phyloP scores from a whole-genome alignment of 2,329 filamentous ascomycete species.

The Arthroderma sp. region DNA sequence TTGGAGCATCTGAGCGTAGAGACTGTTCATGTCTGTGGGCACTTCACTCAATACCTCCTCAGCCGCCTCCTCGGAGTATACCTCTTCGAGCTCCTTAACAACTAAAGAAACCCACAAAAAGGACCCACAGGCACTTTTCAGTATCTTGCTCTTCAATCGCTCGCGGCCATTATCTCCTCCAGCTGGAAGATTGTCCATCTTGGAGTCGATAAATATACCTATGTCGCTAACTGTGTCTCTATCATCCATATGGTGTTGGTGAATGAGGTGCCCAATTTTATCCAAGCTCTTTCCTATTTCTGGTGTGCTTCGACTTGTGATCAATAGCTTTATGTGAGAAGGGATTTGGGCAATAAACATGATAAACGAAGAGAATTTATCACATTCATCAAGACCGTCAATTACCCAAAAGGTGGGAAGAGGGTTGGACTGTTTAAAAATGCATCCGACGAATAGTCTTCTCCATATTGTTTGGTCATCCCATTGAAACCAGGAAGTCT shows the following conservation, averaged over 20 bases:
- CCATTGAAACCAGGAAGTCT: constrained; percentile 10
- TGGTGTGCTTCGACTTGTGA: background rate
- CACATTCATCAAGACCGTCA: constrained; percentile 13
- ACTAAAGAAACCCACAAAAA: constrained; percentile 27
- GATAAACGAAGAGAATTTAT: constrained; percentile 5
- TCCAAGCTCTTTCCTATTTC: background rate
- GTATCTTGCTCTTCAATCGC: constrained; percentile 17
- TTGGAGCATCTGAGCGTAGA: constrained; percentile 22
- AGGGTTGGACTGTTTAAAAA: constrained; percentile 7
- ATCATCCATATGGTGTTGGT: background rate
- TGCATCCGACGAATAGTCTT: constrained; percentile 3
- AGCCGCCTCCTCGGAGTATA: constrained; percentile 15
- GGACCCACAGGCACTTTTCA: constrained; percentile 25
- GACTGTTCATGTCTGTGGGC: constrained; percentile 22
- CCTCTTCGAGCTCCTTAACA: constrained; percentile 14
- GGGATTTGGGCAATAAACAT: background rate
- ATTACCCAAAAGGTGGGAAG: constrained; percentile 11
- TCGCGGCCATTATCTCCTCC: constrained; percentile 7
- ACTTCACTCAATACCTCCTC: constrained; percentile 19
- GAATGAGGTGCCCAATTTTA: background rate
- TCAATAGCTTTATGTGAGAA: background rate
- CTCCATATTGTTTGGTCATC: constrained; percentile 8
- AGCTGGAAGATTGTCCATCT: background rate
- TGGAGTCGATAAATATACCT: background rate
- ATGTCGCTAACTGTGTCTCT: background rate